Evolutionary conservation across 2,329 filamentous ascomycete species (phyloP).

Genomic region (Myriosclerotinia scirpicola): DNA sequence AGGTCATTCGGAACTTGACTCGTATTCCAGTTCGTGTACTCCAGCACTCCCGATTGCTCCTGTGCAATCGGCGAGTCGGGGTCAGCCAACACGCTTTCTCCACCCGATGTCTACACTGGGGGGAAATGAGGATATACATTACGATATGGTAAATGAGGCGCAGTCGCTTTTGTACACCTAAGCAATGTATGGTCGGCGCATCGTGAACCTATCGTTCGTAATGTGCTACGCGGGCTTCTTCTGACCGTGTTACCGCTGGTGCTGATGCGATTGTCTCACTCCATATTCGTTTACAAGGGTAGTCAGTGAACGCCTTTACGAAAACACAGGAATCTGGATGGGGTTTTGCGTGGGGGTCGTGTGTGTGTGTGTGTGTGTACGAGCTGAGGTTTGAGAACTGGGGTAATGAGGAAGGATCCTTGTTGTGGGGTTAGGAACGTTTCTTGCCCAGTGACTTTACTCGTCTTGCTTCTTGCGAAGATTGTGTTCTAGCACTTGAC

Average conservation of each 20-base stretch:
- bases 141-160: constrained; percentile 9
- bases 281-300: too few species aligned
- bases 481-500: not conserved
- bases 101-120: constrained; percentile 3
- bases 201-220: constrained; percentile 3
- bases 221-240: not conserved
- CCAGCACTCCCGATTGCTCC: not conserved
- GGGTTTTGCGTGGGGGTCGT: constrained; percentile 10
- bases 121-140: not conserved
- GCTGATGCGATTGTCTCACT: constrained; percentile 11
- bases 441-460: constrained; percentile 8
- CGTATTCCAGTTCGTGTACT: constrained; percentile 5
- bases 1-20: constrained; percentile 6
- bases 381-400: constrained; percentile 16
- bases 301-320: constrained; percentile 1
- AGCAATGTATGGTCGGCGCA: not conserved
- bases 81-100: not conserved
- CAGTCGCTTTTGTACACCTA: constrained; percentile 1
- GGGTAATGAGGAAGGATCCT: constrained; percentile 16
- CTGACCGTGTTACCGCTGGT: constrained; percentile 1
- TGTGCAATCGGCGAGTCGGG: not conserved
- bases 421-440: constrained; percentile 8
- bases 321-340: constrained; percentile 1
- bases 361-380: not conserved
- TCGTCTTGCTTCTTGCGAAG: not conserved